Evolutionary conservation across 129 eudicot species (phyloP), one percentile per base, ranked within the genome.

Genomic region (Kitagawia praeruptora): DNA sequence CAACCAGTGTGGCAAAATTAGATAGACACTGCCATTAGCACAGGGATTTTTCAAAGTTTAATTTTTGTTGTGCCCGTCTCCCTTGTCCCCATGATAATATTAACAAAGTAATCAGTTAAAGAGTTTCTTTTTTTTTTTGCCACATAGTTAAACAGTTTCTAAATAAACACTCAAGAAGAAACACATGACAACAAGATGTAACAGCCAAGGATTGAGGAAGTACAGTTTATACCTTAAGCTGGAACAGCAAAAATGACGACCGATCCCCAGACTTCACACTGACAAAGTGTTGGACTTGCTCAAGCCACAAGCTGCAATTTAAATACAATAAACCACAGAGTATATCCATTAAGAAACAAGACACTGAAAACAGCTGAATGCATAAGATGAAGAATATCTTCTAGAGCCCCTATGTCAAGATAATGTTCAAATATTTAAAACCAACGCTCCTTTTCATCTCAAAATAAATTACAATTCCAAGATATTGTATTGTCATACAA

Each of bases 241-340:
- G 91, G 83, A 90, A 79, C 85, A 96, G 84, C 75, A 77, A 67
- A 79, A 82, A 70, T 89, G 89, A 89, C 48, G 93, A 87, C 76
- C 89, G 88, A 27, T 82, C 81, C 41, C 80, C 84, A 80, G 74
- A 54, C 71, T 80, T 76, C 70, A 80, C 82, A 69, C 82, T 79
- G 81, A 89, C 85, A 82, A 92, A 96, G 47, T 42, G 27, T 71
- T 53, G 84, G 80, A 87, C 99, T 85, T 92, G 82, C 46, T 90
- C 87, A 85, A 87, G 85, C 99, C 99, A 96, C 81, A 64, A 80
- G 76, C 99, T 96, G 78, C 77, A 85, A 51, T 64, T 54, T 39
- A 74, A 42, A 51, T 75, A 80, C 61, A 70, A 34, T 39, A 34
- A 78, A 49, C n/a, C 13, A 51, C 23, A 73, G 56, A 75, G 42